Evolutionary conservation across 2,329 filamentous ascomycete genomes (phyloP), one percentile per base, ranked within the genome.

Genomic region (Phoma sp.): DNA sequence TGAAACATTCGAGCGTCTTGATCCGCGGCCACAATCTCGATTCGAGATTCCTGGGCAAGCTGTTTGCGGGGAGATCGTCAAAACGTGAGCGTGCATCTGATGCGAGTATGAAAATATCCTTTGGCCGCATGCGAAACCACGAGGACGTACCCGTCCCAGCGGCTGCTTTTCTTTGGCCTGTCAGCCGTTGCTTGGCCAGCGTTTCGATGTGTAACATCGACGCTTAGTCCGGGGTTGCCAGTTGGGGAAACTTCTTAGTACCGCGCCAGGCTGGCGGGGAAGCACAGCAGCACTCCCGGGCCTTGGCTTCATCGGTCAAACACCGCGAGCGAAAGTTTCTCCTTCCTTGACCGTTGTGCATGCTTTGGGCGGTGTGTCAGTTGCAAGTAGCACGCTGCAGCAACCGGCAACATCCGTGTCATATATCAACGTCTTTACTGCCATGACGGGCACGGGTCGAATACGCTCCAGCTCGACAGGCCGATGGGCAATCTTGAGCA

Each of bases 181-280:
- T 51, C 52, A 41, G 15, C 19, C 13, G 41, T n/a, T 41, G 44
- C 51, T 55, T 45, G 51, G 36, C 21, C 33, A 36, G 32, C 27
- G 43, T 55, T 55, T 55, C 43, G 37, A 51, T 55, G 41, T 46
- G 52, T 51, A 55, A 55, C 41, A 51, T 19, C 31, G 15, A 27
- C 17, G 15, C 19, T 38, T 46, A 35, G 52, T 46, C 52, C 46
- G 41, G 52, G 52, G 27, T 51, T 37, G 37, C 46, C 12, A 8
- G 52, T 55, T 43, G 31, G 12, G 47, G 46, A 39, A 40, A 40
- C 13, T 17, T n/a, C 46, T 51, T 46, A 37, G 52, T 44, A 17
- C 39, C 31, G 31, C 41, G 36, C 46, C 45, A 46, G 45, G 35
- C 52, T 33, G 22, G 27, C 52, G 52, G 52, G 52, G 52, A 55